phyloP scores from a whole-genome alignment of 164 flowering plant genomes.

The Umbilicus rupestris region DNA sequence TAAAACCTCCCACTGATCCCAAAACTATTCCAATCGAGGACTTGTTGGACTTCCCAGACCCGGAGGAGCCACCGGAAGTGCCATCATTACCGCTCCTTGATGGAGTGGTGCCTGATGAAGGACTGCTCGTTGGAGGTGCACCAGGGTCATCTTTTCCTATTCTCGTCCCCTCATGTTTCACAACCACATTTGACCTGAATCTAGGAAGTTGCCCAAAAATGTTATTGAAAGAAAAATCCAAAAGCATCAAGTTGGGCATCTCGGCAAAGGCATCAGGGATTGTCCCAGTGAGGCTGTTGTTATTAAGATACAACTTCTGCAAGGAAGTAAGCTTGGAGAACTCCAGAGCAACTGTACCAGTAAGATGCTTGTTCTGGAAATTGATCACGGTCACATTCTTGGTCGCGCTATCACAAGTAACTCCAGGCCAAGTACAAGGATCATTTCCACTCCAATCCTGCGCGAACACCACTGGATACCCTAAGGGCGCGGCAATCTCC shows the following conservation, averaged over 20 bases:
- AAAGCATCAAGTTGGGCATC: conserved; percentile 26
- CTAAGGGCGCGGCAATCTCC: conserved; percentile 21
- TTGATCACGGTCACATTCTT: conserved; percentile 36
- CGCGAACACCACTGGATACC: conserved; percentile 58
- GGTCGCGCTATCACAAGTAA: conserved; percentile 52
- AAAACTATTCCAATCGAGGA: conserved; percentile 28
- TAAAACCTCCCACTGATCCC: conserved; percentile 25
- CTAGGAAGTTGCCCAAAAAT: conserved; percentile 52
- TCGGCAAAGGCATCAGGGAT: conserved; percentile 54
- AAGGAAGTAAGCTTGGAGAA: conserved; percentile 32
- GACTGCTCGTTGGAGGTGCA: conserved; percentile 5
- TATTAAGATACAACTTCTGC: conserved; percentile 39
- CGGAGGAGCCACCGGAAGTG: background rate
- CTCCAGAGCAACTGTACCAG: conserved; percentile 61
- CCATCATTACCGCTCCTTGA: conserved; percentile 4
- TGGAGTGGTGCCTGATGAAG: conserved; percentile 12
- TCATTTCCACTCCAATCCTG: conserved; percentile 66
- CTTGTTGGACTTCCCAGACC: conserved; percentile 13
- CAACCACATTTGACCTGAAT: conserved; percentile 29
- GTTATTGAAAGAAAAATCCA: conserved; percentile 64
- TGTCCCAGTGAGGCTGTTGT: conserved; percentile 53
- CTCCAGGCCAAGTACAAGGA: conserved; percentile 31
- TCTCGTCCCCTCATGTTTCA: conserved; percentile 34
- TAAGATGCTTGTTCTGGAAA: conserved; percentile 39
- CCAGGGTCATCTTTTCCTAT: conserved; percentile 34